phyloP scores from a whole-genome alignment of 306 rosid genomes.

The Sicyos baderoa region DNA sequence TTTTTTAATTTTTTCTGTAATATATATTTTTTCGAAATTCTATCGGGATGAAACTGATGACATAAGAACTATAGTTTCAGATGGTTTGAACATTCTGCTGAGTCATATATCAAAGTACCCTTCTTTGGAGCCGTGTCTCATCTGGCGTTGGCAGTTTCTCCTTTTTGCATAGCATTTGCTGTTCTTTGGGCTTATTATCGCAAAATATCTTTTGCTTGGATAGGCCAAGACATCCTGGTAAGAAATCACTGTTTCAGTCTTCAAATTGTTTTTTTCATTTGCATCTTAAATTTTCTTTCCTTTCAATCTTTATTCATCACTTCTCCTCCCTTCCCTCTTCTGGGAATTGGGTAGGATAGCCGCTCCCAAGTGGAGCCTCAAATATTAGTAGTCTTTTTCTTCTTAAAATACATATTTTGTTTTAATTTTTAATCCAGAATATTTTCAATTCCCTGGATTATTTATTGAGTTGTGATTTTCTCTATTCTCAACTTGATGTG shows the following conservation, averaged over 20 bases:
- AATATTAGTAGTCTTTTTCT: background rate
- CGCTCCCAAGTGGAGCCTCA: background rate
- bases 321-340: background rate
- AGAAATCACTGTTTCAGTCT: slow-evolving; percentile 31
- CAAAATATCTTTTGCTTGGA: slow-evolving; percentile 62
- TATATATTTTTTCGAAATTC: background rate
- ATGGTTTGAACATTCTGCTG: slow-evolving; percentile 71
- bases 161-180: slow-evolving; percentile 82
- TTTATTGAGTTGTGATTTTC: background rate
- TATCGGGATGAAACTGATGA: slow-evolving; percentile 34
- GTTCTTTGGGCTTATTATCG: slow-evolving; percentile 80
- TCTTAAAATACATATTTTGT: background rate
- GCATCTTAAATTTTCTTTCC: background rate
- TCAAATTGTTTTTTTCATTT: background rate
- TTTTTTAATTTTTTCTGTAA: background rate
- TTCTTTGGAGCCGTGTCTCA: slow-evolving; percentile 80
- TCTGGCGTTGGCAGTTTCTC: slow-evolving; percentile 80
- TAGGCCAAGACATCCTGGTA: slow-evolving; percentile 96
- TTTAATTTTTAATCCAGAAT: background rate
- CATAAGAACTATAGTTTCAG: slow-evolving; percentile 67
- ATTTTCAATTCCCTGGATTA: background rate
- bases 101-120: slow-evolving; percentile 66
- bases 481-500: background rate
- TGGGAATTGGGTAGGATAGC: background rate
- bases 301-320: background rate